A percentile compares a stretch with the other conserved stretches of the same genome.
phyloP scores from a whole-genome alignment of 2,329 filamentous ascomycete genomes.

The Epichloe elymi region DNA sequence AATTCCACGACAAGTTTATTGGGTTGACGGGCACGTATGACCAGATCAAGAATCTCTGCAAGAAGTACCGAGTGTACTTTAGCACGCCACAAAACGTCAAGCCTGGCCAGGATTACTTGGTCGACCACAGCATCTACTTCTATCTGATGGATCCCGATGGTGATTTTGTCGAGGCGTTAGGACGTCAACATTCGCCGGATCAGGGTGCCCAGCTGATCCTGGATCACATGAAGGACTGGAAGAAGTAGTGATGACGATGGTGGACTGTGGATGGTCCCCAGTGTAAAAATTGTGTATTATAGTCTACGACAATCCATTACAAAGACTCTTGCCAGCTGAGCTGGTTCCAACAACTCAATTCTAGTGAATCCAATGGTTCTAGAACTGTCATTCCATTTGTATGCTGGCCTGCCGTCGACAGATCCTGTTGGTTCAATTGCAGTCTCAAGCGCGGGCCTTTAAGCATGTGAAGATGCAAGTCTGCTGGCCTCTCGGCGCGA shows the following conservation, averaged over 20 bases:
- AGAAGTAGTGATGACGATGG: constrained; percentile 1
- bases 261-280: neutral
- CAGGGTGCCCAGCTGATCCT: constrained; percentile 73
- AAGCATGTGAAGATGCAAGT: too few species aligned
- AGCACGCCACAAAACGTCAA: constrained; percentile 80
- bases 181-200: constrained; percentile 83
- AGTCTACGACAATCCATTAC: neutral
- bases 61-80: constrained; percentile 94
- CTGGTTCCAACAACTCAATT: neutral
- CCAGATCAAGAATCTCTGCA: constrained; percentile 87
- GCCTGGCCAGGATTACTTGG: constrained; percentile 89
- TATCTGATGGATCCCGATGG: constrained; percentile 98
- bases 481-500: too few species aligned
- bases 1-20: constrained; percentile 79
- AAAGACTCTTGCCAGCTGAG: neutral
- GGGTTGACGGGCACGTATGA: constrained; percentile 91
- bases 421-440: too few species aligned
- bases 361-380: neutral
- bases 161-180: constrained; percentile 94
- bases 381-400: too few species aligned
- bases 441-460: too few species aligned
- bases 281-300: neutral
- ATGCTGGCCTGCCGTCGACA: neutral
- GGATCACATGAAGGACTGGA: constrained; percentile 63
- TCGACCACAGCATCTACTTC: constrained; percentile 99